phyloP scores from a whole-genome alignment of 2,329 filamentous ascomycete genomes.

The Metarhizium robertsii region DNA sequence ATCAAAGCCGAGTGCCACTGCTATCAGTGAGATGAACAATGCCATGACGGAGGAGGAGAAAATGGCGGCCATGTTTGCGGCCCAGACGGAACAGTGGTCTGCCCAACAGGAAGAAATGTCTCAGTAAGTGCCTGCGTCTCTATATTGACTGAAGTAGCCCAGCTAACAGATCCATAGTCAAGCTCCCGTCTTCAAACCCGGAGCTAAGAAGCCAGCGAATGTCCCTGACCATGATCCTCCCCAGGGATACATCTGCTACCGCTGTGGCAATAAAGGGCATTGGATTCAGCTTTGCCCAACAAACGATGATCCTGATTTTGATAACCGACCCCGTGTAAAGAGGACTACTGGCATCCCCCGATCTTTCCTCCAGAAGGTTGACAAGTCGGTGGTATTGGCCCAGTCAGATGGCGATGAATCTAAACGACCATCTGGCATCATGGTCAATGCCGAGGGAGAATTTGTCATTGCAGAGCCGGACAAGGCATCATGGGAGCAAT shows the following conservation, averaged over 20 bases:
- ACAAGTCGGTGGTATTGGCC: constrained; percentile 71
- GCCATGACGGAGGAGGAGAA: constrained; percentile 90
- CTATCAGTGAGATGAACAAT: constrained; percentile 58
- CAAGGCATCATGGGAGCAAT: constrained; percentile 92
- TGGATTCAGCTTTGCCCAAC: constrained; percentile 98
- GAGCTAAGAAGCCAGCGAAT: constrained; percentile 57
- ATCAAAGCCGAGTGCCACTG: constrained; percentile 47
- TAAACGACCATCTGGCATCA: constrained; percentile 79
- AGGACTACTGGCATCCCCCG: constrained; percentile 93
- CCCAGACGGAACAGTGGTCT: constrained; percentile 85
- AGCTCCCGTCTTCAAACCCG: constrained; percentile 51
- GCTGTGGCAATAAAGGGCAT: constrained; percentile 95
- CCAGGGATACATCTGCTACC: constrained; percentile 90
- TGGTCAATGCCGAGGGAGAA: constrained; percentile 96
- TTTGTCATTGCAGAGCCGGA: constrained; percentile 96
- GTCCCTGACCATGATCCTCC: constrained; percentile 91
- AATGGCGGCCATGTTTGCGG: constrained; percentile 83
- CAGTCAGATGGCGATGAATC: constrained; percentile 72
- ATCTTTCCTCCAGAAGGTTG: constrained; percentile 90
- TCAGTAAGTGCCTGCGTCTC: constrained; percentile 43
- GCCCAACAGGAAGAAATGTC: constrained; percentile 91
- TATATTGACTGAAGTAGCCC: neutral
- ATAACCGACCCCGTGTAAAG: constrained; percentile 88
- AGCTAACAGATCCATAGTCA: constrained; percentile 38
- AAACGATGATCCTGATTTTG: constrained; percentile 95